Evolutionary conservation across 805 yeast genomes (phyloP), one percentile per base, ranked within the genome.

Genomic region (Kazachstania martiniae): DNA sequence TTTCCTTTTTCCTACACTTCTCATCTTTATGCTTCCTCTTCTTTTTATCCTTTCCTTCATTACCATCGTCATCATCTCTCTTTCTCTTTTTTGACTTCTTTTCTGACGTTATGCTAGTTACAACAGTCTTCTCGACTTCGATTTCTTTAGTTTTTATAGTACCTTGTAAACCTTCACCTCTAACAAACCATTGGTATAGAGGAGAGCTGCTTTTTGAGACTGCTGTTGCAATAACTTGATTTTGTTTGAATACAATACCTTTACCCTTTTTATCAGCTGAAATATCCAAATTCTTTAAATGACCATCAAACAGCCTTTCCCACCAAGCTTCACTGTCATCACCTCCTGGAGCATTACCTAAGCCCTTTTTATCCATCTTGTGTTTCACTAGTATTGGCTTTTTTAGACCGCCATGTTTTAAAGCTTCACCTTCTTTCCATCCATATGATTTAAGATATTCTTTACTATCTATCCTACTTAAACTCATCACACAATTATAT

Each of bases 301-400:
- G 95, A 2, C 95, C 95, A 56, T 89, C 96, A 61, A 91, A 91
- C 28, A 89, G 65, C 41, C 83, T 69, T 44, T 89, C 98, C 98
- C 98, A 89, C 98, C 98, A 89, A 28, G 84, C 79, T 42, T 83
- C 94, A 12, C 77, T 71, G 43, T 84, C 91, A 32, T 74, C 77
- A 8, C 65, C 61, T 16, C 70, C 68, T 29, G 65, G 61, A 17
- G 72, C 76, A 50, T 80, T 78, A 0, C 98, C 98, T 17, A 89
- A 65, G 8, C 98, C 98, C 51, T 85, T 86, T 36, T 75, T 77
- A 50, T 89, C 95, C 44, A 75, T 77, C 58, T 91, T 86, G 50
- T 89, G 96, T 43, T 79, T 80, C 34, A 91, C 95, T 39, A 89
- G 58, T 26, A 89, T 74, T 0, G 98, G 97, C 44, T 75, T 83